These are phyloP conservation scores for Plasmodium cynomolgi DNA, from an alignment of 169 alveolate species.

Conservation along the genomic window DNA sequence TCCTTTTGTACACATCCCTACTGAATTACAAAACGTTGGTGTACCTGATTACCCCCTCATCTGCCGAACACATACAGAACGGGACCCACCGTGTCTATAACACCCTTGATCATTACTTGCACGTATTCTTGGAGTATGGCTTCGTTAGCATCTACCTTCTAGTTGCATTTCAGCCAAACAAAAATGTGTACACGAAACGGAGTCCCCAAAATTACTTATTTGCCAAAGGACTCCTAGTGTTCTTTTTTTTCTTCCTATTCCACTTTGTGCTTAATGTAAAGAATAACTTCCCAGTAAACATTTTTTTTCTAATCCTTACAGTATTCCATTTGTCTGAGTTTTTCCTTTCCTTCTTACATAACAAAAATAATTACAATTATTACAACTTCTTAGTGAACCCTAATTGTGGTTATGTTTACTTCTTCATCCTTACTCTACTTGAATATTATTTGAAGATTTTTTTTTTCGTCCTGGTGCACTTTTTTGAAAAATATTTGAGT, in stretches of 20 bases:
- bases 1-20: constrained; percentile 17
- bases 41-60: not conserved
- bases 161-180: constrained; percentile 20
- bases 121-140: constrained; percentile 36
- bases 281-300: constrained; percentile 51
- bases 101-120: not conserved
- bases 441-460: constrained; percentile 64
- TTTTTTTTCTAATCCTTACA: constrained; percentile 20
- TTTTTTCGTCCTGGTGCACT: constrained; percentile 2
- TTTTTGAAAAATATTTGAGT: constrained; percentile 31
- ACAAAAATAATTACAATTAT: constrained; percentile 36
- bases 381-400: constrained; percentile 65
- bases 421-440: constrained; percentile 39
- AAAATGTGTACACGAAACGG: constrained; percentile 40
- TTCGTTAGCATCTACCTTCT: constrained; percentile 24
- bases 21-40: constrained; percentile 31
- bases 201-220: constrained; percentile 43
- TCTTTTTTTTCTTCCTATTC: constrained; percentile 43
- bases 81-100: not conserved
- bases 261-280: constrained; percentile 34
- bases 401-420: constrained; percentile 28
- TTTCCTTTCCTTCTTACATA: constrained; percentile 46
- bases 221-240: constrained; percentile 45
- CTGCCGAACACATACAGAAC: not conserved
- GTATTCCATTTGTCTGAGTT: constrained; percentile 63